These are phyloP conservation scores for Celoporthe dispersa DNA, from an alignment of 2,329 filamentous ascomycete species.

Conservation along the genomic window DNA sequence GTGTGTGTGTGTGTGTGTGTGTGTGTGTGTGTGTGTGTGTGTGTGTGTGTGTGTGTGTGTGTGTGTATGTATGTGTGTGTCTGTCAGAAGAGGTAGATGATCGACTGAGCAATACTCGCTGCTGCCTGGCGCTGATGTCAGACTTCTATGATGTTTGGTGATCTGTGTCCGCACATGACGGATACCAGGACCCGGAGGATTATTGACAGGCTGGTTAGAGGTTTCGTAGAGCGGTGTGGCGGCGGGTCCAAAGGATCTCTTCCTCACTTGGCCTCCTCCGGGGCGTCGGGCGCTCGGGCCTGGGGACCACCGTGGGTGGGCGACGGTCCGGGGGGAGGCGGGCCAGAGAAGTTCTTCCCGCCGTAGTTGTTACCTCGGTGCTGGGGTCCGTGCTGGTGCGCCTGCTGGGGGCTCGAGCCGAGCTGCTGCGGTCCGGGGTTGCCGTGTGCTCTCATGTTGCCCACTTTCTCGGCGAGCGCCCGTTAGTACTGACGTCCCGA, in stretches of 20 bases:
- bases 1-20: neutral
- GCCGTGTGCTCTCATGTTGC: conserved; percentile 63
- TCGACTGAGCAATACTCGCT: conserved; percentile 9
- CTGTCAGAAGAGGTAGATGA: conserved; percentile 9
- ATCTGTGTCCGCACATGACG: conserved; percentile 32
- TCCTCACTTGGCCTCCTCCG: conserved; percentile 49
- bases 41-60: neutral
- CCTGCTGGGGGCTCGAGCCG: conserved; percentile 67
- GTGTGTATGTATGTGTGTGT: neutral
- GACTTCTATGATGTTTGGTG: conserved; percentile 32
- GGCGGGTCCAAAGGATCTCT: neutral
- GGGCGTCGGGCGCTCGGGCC: conserved; percentile 44
- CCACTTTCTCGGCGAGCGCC: conserved; percentile 52
- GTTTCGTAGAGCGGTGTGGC: neutral
- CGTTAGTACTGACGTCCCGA: conserved; percentile 41
- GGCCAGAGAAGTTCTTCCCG: conserved; percentile 53
- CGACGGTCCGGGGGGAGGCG: conserved; percentile 48
- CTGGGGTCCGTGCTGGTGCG: conserved; percentile 64
- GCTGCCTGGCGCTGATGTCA: conserved; percentile 22
- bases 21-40: no score
- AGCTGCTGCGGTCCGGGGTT: conserved; percentile 65
- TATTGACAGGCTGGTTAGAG: conserved; percentile 36
- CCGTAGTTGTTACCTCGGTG: conserved; percentile 59
- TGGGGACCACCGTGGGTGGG: conserved; percentile 41
- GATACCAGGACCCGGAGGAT: conserved; percentile 16